Evolutionary conservation across 208 protist species (phyloP).

Genomic region (Angomonas deanei): DNA sequence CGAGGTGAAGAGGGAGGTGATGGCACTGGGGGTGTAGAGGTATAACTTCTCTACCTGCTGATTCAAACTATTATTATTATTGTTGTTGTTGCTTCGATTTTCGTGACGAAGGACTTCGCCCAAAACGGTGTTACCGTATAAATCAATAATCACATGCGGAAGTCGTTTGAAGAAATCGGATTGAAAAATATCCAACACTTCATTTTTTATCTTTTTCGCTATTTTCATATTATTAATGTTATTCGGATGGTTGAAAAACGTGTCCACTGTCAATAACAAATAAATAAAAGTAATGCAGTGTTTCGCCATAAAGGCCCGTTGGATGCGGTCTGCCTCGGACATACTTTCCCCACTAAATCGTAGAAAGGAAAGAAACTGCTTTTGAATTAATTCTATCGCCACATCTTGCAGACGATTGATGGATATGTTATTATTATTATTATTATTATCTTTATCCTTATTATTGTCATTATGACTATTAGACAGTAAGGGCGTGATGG

Average conservation of each 20-base stretch:
- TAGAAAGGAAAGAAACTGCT: slow-evolving; percentile 27
- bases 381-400: slow-evolving; percentile 21
- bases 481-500: not conserved
- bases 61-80: too few relatives aligned
- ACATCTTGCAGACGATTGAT: slow-evolving; percentile 23
- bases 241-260: not conserved
- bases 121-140: too few relatives aligned
- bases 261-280: not conserved
- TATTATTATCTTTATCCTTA: not conserved
- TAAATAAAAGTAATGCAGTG: not conserved
- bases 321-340: slow-evolving; percentile 35
- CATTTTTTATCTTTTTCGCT: slow-evolving; percentile 1
- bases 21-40: not conserved
- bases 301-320: slow-evolving; percentile 9
- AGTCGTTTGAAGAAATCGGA: not conserved
- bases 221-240: not conserved
- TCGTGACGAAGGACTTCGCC: too few relatives aligned
- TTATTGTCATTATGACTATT: not conserved
- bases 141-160: too few relatives aligned
- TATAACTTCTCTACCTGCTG: not conserved
- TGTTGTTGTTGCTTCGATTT: too few relatives aligned
- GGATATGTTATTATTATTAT: slow-evolving; percentile 1
- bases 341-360: slow-evolving; percentile 26
- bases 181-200: not conserved
- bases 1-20: not conserved